Base-by-base conservation (phyloP, 78 protist genomes). In the Capsaspora owczarzaki region DNA sequence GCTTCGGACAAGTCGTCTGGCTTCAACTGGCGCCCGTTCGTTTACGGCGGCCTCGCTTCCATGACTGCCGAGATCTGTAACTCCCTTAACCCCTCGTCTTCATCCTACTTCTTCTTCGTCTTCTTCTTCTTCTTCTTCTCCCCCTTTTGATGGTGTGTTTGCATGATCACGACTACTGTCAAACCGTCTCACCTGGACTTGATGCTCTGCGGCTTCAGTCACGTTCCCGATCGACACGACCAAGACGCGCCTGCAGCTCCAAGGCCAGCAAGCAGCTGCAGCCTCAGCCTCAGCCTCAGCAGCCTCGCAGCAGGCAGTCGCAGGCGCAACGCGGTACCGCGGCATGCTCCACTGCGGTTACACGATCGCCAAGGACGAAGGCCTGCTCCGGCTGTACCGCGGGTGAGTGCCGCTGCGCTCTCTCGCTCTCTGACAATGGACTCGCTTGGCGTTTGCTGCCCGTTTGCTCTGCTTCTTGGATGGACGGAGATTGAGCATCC, bases 211-310 rank as follows among this genome's bases (percentile, higher is more conserved):
- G 14, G 10, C 33, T 29, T 16, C 66, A 56, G 66, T 66, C 68
- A 81, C 84, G 35, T 81, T 53, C 47, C 84, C 84, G 20, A 81
- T 81, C 25, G 84, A 81, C 63, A 47, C 76, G 66, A 81, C 78
- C 5, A 66, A 72, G 78, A 72, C 74, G 56, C 35, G 84, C 19
- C 40, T 81, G 66, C 84, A 81, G 78, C 76, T 81, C 12, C 79
- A 75, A 27, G 44, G 74, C 23, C 61, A 46, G 53, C 44, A 10
- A 33, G 77, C 61, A 8, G 29, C 40, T 37, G 6, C 56, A 2
- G 61, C 42, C 29, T 33, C 74, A 20, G 60, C 49, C n/a, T n/a
- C n/a, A n/a, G n/a, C n/a, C n/a, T n/a, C n/a, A n/a, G n/a, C n/a
- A n/a, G n/a, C n/a, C n/a, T n/a, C n/a, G n/a, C n/a, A n/a, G n/a